These are phyloP conservation scores for Aspergillus arachidicola DNA, from an alignment of 2,329 filamentous ascomycete species.

Conservation along the genomic window DNA sequence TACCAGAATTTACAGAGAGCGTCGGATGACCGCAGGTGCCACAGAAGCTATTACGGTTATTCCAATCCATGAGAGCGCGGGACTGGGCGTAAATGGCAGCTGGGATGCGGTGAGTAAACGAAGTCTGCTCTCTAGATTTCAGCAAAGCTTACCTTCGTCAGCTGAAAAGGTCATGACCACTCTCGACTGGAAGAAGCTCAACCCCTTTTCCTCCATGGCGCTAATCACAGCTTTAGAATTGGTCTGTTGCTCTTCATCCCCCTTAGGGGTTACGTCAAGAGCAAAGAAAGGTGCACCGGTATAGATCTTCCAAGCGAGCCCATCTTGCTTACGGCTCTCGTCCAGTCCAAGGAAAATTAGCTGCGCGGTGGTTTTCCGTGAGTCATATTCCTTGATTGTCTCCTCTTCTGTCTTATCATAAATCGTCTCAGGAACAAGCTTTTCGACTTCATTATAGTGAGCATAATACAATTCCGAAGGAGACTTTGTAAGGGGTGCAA, in stretches of 20 bases:
- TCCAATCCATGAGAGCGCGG: slow-evolving; percentile 90
- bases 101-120: slow-evolving; percentile 38
- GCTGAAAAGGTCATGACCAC: slow-evolving; percentile 63
- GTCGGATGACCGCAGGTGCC: slow-evolving; percentile 84
- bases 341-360: slow-evolving; percentile 85
- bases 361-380: slow-evolving; percentile 65
- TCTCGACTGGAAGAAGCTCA: slow-evolving; percentile 68
- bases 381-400: slow-evolving; percentile 73
- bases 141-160: slow-evolving; percentile 57
- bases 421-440: slow-evolving; percentile 70
- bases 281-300: slow-evolving; percentile 84
- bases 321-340: slow-evolving; percentile 56
- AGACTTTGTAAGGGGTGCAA: slow-evolving; percentile 71
- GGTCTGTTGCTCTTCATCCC: slow-evolving; percentile 59
- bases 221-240: slow-evolving; percentile 62
- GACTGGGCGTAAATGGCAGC: slow-evolving; percentile 91
- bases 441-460: slow-evolving; percentile 67
- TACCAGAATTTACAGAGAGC: slow-evolving; percentile 53
- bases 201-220: slow-evolving; percentile 61
- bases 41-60: slow-evolving; percentile 88
- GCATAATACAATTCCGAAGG: slow-evolving; percentile 68
- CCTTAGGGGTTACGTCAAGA: slow-evolving; percentile 79
- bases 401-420: slow-evolving; percentile 75
- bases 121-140: not conserved
- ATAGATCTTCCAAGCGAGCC: slow-evolving; percentile 60